Evolutionary conservation across 2,329 filamentous ascomycete species (phyloP).

Genomic region (Lasiodiplodia sp.): DNA sequence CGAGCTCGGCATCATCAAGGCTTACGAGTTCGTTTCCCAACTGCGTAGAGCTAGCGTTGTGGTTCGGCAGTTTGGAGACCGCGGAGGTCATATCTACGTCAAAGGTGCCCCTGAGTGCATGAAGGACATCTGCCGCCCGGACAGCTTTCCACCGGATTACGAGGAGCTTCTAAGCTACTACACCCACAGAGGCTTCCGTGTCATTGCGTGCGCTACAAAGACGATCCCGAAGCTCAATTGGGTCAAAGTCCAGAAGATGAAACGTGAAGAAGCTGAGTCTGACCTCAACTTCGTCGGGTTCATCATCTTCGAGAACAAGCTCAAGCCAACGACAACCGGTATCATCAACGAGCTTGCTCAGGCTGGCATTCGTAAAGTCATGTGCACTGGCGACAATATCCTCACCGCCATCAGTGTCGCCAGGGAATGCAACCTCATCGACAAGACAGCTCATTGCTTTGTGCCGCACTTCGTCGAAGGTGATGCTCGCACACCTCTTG

Average conservation of each 20-base stretch:
- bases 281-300: slow-evolving; percentile 90
- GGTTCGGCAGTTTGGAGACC: slow-evolving; percentile 84
- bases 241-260: slow-evolving; percentile 96
- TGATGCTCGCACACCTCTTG: slow-evolving; percentile 74
- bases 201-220: slow-evolving; percentile 93
- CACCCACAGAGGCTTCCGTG: slow-evolving; percentile 93
- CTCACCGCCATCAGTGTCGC: slow-evolving; percentile 95
- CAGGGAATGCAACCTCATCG: slow-evolving; percentile 84
- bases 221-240: slow-evolving; percentile 87
- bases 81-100: slow-evolving; percentile 86
- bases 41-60: slow-evolving; percentile 91
- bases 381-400: slow-evolving; percentile 99
- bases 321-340: slow-evolving; percentile 83
- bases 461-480: slow-evolving; percentile 87
- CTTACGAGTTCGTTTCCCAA: slow-evolving; percentile 95
- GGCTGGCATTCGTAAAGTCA: slow-evolving; percentile 86
- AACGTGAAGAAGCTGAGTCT: slow-evolving; percentile 81
- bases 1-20: slow-evolving; percentile 88
- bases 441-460: slow-evolving; percentile 85
- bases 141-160: slow-evolving; percentile 87
- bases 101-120: slow-evolving; percentile 98
- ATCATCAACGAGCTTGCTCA: slow-evolving; percentile 82
- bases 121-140: slow-evolving; percentile 85
- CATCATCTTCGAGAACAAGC: slow-evolving; percentile 98
- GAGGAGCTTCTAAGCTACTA: slow-evolving; percentile 89